Conservation (phyloP, 257 asterid species). For the Paraleonurus japonicus region DNA sequence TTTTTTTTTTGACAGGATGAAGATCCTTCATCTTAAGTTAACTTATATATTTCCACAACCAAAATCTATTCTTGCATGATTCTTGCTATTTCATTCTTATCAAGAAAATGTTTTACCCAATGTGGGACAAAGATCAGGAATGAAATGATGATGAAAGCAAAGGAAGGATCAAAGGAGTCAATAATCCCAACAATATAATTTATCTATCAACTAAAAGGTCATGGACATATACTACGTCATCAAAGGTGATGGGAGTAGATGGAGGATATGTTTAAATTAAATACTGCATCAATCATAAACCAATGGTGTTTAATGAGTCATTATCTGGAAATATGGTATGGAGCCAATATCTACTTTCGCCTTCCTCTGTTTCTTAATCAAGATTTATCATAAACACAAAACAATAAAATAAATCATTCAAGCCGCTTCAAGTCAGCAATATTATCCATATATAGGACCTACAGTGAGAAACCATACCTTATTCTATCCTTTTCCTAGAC, state of each 20-base stretch:
- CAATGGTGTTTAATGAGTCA: background rate
- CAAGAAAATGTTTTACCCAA: background rate
- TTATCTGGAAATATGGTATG: background rate
- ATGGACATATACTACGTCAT: background rate
- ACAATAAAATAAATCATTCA: no score
- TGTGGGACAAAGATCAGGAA: background rate
- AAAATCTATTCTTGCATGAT: background rate
- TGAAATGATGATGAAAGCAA: background rate
- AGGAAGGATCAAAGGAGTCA: background rate
- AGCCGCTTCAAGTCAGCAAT: no score
- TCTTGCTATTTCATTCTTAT: background rate
- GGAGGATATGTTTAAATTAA: background rate
- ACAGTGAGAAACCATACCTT: no score
- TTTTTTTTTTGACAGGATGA: no score
- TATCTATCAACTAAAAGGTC: no score
- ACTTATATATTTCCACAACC: conserved; percentile 8
- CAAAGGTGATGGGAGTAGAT: background rate
- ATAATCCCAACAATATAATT: background rate
- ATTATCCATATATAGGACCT: no score
- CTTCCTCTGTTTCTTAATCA: no score
- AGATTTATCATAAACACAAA: no score
- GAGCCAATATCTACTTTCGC: no score
- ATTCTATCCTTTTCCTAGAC: no score
- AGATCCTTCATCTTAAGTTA: conserved; percentile 5
- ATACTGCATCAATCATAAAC: background rate